Percentiles rank a stretch among this genome's conserved stretches.
Conservation (phyloP, 495 filamentous ascomycete species). For the Entonaema liquescens region DNA sequence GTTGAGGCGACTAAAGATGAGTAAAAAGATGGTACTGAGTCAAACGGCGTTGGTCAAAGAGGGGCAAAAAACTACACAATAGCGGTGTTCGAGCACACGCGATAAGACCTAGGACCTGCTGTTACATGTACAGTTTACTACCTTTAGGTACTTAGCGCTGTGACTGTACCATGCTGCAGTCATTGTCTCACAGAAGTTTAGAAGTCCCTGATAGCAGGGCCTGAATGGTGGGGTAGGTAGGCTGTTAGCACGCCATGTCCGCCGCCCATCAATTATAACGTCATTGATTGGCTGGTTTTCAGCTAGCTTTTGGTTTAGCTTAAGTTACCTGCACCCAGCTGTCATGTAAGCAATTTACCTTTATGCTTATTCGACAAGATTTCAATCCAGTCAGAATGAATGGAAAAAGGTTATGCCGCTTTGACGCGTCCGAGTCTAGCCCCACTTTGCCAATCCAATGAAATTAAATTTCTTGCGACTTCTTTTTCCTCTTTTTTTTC, state of each 20-base stretch:
- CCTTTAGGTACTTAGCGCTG: no score
- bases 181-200: constrained; percentile 33
- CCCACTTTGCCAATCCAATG: constrained; percentile 19
- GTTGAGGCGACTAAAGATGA: background rate
- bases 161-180: constrained; percentile 3
- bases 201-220: constrained; percentile 16
- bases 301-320: background rate
- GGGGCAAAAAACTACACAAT: constrained; percentile 33
- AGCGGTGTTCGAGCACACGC: background rate
- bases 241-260: background rate
- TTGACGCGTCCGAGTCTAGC: constrained; percentile 1
- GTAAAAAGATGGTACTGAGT: constrained; percentile 11
- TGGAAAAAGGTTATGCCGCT: constrained; percentile 31
- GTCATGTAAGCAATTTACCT: background rate
- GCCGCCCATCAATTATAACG: constrained; percentile 3
- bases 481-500: constrained; percentile 41
- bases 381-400: background rate
- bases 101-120: background rate
- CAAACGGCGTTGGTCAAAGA: constrained; percentile 17
- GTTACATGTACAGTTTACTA: background rate
- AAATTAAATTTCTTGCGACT: constrained; percentile 3
- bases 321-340: background rate
- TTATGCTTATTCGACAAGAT: background rate
- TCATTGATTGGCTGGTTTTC: constrained; percentile 17
- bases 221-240: constrained; percentile 31